Evolutionary conservation across 352 stramenopile genomes (phyloP).

Genomic region (Phytophthora constricta): DNA sequence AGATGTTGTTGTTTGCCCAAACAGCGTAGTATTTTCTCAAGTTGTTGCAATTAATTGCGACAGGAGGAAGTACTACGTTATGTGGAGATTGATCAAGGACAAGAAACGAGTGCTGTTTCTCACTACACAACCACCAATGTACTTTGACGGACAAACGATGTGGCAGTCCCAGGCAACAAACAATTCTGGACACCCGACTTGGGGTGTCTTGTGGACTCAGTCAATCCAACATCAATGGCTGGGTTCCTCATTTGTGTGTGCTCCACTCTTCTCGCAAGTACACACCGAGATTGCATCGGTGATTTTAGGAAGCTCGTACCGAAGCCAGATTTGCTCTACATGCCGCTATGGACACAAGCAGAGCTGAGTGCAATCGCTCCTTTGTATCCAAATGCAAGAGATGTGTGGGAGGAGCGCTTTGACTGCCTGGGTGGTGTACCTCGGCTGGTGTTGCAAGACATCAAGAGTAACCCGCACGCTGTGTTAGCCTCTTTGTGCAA

Average conservation of each 20-base stretch:
- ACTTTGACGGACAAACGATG: conserved; percentile 40
- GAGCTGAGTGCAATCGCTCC: conserved; percentile 32
- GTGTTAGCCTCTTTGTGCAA: conserved; percentile 28
- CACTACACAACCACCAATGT: conserved; percentile 6
- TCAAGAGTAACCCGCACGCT: conserved; percentile 21
- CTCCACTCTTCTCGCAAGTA: conserved; percentile 37
- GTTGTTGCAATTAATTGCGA: too few species aligned
- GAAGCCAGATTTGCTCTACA: conserved; percentile 37
- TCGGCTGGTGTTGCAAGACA: conserved; percentile 42
- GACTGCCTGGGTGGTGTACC: conserved; percentile 37
- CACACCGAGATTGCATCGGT: conserved; percentile 38
- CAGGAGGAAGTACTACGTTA: conserved; percentile 45
- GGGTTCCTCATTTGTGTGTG: conserved; percentile 20
- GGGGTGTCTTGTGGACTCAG: conserved; percentile 42
- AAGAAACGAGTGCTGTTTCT: conserved; percentile 39
- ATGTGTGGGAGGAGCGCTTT: conserved; percentile 29
- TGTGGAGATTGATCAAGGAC: conserved; percentile 44
- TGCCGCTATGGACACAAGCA: conserved; percentile 40
- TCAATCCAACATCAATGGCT: conserved; percentile 23
- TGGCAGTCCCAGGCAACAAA: conserved; percentile 8
- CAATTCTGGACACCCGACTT: conserved; percentile 35
- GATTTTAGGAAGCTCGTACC: conserved; percentile 44
- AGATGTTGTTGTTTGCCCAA: too few species aligned
- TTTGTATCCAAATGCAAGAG: conserved; percentile 31
- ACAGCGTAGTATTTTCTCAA: too few species aligned